These are phyloP conservation scores for Triglochin maritima DNA, from an alignment of 106 monocot species.

Conservation along the genomic window DNA sequence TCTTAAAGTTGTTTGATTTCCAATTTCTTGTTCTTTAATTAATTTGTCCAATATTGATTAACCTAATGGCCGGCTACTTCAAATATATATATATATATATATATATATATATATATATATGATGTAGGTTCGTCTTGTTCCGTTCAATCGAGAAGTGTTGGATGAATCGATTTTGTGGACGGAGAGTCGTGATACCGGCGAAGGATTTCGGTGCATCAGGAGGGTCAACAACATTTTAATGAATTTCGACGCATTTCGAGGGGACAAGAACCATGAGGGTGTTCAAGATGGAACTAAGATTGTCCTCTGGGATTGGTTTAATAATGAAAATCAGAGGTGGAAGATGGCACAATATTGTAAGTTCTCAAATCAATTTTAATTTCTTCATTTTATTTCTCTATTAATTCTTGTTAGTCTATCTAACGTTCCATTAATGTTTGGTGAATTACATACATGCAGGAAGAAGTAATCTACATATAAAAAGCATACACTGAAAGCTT, in stretches of 20 bases:
- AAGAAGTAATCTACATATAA: too few relatives aligned
- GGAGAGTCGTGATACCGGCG: slow-evolving; percentile 11
- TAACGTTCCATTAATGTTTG: too few relatives aligned
- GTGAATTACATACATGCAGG: too few relatives aligned
- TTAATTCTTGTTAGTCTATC: too few relatives aligned
- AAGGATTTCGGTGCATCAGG: slow-evolving; percentile 12
- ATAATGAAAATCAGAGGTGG: slow-evolving; percentile 19
- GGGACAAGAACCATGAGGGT: slow-evolving; percentile 12
- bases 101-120: too few relatives aligned
- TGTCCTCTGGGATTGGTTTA: slow-evolving; percentile 18
- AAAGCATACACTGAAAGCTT: too few relatives aligned
- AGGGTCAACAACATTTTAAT: slow-evolving; percentile 17
- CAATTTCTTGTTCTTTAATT: too few relatives aligned
- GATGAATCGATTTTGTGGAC: slow-evolving; percentile 19
- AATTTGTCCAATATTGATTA: too few relatives aligned
- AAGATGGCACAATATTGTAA: slow-evolving; percentile 24
- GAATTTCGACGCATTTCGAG: slow-evolving; percentile 20
- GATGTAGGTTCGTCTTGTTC: slow-evolving; percentile 10
- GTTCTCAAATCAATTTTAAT: not conserved
- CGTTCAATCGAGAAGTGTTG: slow-evolving; percentile 7
- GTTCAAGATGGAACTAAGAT: slow-evolving; percentile 15
- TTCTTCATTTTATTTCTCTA: too few relatives aligned
- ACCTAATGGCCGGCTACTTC: too few relatives aligned
- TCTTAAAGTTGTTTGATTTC: too few relatives aligned
- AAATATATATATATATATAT: too few relatives aligned